Evolutionary conservation across 31 red algal species (phyloP), one percentile per base, ranked within the genome.

Genomic region (Porphyra umbilicalis): DNA sequence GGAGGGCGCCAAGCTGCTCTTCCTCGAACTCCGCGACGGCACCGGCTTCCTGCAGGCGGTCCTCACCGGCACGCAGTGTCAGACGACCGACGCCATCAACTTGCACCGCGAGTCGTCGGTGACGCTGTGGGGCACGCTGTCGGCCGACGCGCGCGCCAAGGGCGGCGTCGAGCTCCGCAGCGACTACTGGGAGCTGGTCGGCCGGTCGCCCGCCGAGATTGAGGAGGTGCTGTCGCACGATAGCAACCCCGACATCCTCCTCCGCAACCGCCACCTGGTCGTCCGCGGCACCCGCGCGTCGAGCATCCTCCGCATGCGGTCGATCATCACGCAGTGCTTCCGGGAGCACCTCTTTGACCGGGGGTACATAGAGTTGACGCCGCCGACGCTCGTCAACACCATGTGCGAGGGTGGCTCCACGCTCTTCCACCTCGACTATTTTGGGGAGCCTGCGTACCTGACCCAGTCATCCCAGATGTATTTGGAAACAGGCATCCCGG

Each of bases 321-420:
- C 94, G 15, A 91, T 99, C 67, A 99, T 99, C 75, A 93, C 93
- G 5, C 93, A 96, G 77, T 96, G 93, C 77, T 99, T 99, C 82
- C 94, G 97, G 20, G 97, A 99, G 77, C 93, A 96, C 85, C 96
- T 94, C 75, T 96, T 96, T 78, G 87, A 82, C 35, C 79, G 87
- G 10, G 93, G 93, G 8, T 99, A 96, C 82, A 88, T 94, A 35
- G 97, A 99, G 81, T 79, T 99, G 14, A 87, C 83, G 6, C 97
- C 97, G 36, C 97, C 97, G 0, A 99, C 97, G 39, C 79, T 99
- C 30, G 97, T 99, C 5, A 92, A 99, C 84, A 99, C 97, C 31
- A 87, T 92, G 88, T 99, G 97, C 77, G 97, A 99, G 79, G 97
- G 97, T 44, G 97, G 97, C 40, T 96, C 93, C 32, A 96, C 97